A percentile compares a stretch with the other conserved stretches of the same genome.
These are phyloP conservation scores for Parathielavia hyrcaniae DNA, from an alignment of 495 filamentous ascomycete species.

Conservation along the genomic window DNA sequence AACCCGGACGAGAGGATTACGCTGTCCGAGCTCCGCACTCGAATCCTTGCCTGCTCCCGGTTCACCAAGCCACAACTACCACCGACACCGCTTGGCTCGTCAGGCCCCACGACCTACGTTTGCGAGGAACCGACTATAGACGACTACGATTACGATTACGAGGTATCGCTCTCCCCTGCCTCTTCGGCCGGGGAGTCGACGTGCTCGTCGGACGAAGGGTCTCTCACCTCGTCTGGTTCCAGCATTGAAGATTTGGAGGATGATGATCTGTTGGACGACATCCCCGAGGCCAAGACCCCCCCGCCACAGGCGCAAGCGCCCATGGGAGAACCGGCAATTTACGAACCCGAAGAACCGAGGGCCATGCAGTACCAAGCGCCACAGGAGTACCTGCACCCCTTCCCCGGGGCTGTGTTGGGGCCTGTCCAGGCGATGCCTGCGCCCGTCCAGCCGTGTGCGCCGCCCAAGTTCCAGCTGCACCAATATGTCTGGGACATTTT, in stretches of 20 bases:
- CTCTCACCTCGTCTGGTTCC: conserved; percentile 40
- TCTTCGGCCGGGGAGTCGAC: conserved; percentile 41
- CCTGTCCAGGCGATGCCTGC: conserved; percentile 23
- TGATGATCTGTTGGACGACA: conserved; percentile 38
- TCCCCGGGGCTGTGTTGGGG: conserved; percentile 3
- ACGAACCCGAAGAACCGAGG: conserved; percentile 38
- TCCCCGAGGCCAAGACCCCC: conserved; percentile 37
- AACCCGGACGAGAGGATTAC: conserved; percentile 81
- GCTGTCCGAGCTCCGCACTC: conserved; percentile 69
- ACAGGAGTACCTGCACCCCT: conserved; percentile 38
- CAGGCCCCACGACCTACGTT: conserved; percentile 40
- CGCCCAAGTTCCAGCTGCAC: conserved; percentile 38
- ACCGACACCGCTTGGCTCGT: conserved; percentile 34
- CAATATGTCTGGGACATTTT: conserved; percentile 42
- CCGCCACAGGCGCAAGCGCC: conserved; percentile 30
- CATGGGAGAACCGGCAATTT: conserved; percentile 31
- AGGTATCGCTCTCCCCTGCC: conserved; percentile 38
- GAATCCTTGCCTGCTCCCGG: conserved; percentile 68
- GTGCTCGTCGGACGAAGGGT: conserved; percentile 46
- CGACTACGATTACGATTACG: conserved; percentile 30
- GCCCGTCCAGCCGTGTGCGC: conserved; percentile 25
- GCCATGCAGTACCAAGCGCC: conserved; percentile 16
- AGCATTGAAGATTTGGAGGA: conserved; percentile 40
- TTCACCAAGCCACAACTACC: conserved; percentile 55
- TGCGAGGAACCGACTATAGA: conserved; percentile 39